phyloP scores from a whole-genome alignment of 2,329 filamentous ascomycete genomes.

The Didymella exigua region DNA sequence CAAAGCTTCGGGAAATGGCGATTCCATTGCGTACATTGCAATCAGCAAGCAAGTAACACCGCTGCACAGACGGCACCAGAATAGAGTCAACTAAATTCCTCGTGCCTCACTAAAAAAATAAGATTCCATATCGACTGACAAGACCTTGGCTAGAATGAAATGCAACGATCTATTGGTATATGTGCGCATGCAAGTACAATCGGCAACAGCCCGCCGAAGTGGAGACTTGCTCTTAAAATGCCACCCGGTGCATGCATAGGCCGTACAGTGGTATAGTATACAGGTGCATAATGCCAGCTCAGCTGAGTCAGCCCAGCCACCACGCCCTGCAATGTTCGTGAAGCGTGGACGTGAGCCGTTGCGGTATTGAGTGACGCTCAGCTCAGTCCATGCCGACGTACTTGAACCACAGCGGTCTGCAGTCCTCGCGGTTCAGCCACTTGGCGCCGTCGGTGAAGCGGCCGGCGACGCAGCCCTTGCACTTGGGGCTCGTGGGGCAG shows the following conservation, averaged over 20 bases:
- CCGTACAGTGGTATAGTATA: not conserved
- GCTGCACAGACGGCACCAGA: too few species aligned
- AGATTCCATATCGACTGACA: too few species aligned
- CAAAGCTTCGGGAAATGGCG: too few species aligned
- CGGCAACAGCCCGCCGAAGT: not conserved
- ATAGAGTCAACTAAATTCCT: too few species aligned
- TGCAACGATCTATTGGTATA: constrained; percentile 5
- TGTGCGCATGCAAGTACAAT: not conserved
- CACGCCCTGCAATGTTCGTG: not conserved
- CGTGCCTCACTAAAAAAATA: too few species aligned
- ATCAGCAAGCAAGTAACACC: too few species aligned
- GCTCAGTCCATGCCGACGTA: constrained; percentile 77
- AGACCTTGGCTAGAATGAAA: not conserved
- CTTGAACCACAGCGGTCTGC: constrained; percentile 96
- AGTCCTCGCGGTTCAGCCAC: constrained; percentile 89
- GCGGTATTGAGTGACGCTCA: not conserved
- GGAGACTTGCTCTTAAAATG: not conserved
- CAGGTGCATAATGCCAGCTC: not conserved
- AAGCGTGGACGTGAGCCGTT: not conserved
- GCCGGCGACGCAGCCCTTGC: constrained; percentile 83
- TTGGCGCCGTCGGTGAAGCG: constrained; percentile 86
- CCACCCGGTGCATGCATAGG: not conserved
- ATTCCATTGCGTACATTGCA: too few species aligned
- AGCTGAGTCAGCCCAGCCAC: constrained; percentile 10
- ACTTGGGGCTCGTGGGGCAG: constrained; percentile 95